Evolutionary conservation across 352 stramenopile genomes (phyloP).

Genomic region (Globisporangium splendens): DNA sequence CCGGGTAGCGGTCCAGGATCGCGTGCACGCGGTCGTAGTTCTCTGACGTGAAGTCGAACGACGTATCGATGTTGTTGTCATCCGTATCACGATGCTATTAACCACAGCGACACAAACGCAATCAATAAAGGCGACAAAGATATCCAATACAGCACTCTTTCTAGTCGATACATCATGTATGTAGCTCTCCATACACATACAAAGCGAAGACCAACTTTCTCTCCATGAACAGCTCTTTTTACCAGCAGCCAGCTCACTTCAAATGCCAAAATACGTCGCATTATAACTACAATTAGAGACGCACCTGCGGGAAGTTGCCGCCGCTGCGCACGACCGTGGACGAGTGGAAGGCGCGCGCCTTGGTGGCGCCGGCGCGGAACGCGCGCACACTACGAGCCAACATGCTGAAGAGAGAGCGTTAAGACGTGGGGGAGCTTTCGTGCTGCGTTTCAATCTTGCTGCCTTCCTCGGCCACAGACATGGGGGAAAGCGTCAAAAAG

Average conservation of each 20-base stretch:
- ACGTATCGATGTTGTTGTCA: slow-evolving; percentile 95
- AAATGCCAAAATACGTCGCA: background rate
- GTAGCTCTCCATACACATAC: too few species aligned
- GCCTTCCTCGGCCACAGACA: slow-evolving; percentile 11
- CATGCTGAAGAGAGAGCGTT: slow-evolving; percentile 25
- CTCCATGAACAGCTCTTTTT: too few species aligned
- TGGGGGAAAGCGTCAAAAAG: slow-evolving; percentile 1
- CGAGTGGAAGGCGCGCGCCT: slow-evolving; percentile 41
- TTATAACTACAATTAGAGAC: background rate
- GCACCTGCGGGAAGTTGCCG: slow-evolving; percentile 25
- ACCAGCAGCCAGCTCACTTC: too few species aligned
- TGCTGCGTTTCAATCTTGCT: background rate
- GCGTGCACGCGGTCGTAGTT: slow-evolving; percentile 96
- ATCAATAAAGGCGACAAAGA: background rate
- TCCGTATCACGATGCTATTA: slow-evolving; percentile 93
- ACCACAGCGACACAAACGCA: background rate
- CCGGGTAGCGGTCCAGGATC: slow-evolving; percentile 96
- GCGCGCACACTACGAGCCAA: slow-evolving; percentile 57
- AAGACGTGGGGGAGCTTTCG: slow-evolving; percentile 2
- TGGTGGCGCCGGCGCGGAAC: slow-evolving; percentile 26
- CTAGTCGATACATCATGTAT: background rate
- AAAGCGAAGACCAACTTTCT: background rate
- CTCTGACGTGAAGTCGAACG: slow-evolving; percentile 97
- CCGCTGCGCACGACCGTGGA: slow-evolving; percentile 35
- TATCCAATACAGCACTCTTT: too few species aligned